Evolutionary conservation across 2,329 filamentous ascomycete genomes (phyloP).

Genomic region (Arthrinium phaeospermum): DNA sequence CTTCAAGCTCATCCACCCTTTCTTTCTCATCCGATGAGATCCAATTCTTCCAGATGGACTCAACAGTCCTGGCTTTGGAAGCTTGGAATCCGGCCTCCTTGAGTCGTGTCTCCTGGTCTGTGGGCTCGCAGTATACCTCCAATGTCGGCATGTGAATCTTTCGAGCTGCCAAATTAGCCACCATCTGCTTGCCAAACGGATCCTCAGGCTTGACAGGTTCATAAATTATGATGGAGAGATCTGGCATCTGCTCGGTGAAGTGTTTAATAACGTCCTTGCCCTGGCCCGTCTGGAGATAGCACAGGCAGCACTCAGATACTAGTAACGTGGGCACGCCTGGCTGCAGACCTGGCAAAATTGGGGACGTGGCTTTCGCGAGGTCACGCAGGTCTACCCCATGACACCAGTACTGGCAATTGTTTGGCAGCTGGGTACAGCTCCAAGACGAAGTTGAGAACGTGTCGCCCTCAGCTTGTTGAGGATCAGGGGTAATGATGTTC

Average conservation of each 20-base stretch:
- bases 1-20: conserved; percentile 79
- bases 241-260: conserved; percentile 60
- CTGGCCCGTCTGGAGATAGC: conserved; percentile 75
- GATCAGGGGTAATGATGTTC: conserved; percentile 6
- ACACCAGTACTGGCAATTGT: conserved; percentile 54
- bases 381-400: conserved; percentile 75
- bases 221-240: conserved; percentile 74
- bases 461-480: conserved; percentile 33
- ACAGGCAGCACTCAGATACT: conserved; percentile 93
- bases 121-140: conserved; percentile 70
- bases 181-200: conserved; percentile 90
- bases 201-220: conserved; percentile 87
- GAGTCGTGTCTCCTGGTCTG: conserved; percentile 72
- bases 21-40: conserved; percentile 73
- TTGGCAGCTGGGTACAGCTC: conserved; percentile 44
- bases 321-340: conserved; percentile 76
- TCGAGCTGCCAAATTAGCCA: conserved; percentile 82
- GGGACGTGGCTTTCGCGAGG: conserved; percentile 44
- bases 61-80: conserved; percentile 51
- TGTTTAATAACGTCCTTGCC: conserved; percentile 69
- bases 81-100: conserved; percentile 66
- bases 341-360: conserved; percentile 52
- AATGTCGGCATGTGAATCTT: conserved; percentile 87
- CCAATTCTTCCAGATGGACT: conserved; percentile 78
- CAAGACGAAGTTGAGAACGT: conserved; percentile 39